These are phyloP conservation scores for Oemleria cerasiformis DNA, from an alignment of 306 rosid genomes.

Conservation along the genomic window DNA sequence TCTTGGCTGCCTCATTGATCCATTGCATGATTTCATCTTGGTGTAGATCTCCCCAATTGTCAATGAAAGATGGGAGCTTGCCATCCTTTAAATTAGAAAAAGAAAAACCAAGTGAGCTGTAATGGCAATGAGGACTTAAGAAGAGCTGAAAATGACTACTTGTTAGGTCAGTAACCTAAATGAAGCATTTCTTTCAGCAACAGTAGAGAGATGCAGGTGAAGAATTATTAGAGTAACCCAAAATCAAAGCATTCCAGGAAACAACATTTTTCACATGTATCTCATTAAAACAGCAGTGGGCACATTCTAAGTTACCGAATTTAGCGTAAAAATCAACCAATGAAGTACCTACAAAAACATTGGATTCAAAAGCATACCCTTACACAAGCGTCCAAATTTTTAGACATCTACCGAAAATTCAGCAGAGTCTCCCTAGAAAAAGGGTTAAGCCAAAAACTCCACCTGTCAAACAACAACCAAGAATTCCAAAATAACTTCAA, in stretches of 20 bases:
- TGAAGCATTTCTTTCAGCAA: conserved; percentile 63
- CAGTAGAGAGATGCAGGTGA: conserved; percentile 30
- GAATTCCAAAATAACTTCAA: too few species aligned
- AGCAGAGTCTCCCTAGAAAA: too few species aligned
- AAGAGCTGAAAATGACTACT: conserved; percentile 57
- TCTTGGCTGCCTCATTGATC: too few species aligned
- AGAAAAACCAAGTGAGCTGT: too few species aligned
- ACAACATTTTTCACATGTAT: conserved; percentile 54
- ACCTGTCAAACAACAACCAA: too few species aligned
- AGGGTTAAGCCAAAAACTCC: too few species aligned
- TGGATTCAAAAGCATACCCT: conserved; percentile 59
- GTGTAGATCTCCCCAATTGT: too few species aligned
- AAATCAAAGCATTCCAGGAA: conserved; percentile 75
- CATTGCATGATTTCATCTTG: too few species aligned
- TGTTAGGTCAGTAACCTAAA: conserved; percentile 49
- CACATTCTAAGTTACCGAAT: conserved; percentile 35
- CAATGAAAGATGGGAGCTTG: too few species aligned
- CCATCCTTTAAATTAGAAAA: too few species aligned
- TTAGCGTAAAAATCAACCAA: conserved; percentile 54
- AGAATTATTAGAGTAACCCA: conserved; percentile 50
- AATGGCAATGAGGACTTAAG: conserved; percentile 49
- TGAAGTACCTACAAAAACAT: conserved; percentile 62
- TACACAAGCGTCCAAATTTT: too few species aligned
- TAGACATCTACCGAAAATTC: too few species aligned
- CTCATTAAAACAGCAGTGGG: conserved; percentile 60